phyloP scores from a whole-genome alignment of 2,329 filamentous ascomycete species.

The Aureobasidium musti region DNA sequence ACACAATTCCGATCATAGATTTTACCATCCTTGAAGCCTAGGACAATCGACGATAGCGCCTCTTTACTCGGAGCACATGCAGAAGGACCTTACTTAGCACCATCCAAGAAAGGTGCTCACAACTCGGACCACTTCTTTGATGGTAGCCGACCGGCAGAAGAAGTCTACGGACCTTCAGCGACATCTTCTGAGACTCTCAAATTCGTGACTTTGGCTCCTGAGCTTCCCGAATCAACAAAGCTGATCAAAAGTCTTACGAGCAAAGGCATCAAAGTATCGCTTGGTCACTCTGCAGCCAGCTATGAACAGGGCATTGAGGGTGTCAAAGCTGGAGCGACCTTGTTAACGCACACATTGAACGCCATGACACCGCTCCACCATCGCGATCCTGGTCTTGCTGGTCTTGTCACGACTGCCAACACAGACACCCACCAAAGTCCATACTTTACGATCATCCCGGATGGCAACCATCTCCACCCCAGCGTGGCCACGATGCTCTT shows the following conservation, averaged over 20 bases:
- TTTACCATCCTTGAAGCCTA: constrained; percentile 51
- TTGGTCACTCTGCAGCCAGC: constrained; percentile 56
- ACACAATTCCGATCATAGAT: constrained; percentile 39
- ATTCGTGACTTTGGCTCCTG: constrained; percentile 57
- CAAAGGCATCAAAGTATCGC: constrained; percentile 49
- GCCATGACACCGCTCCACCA: constrained; percentile 56
- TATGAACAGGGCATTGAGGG: constrained; percentile 51
- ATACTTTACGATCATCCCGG: constrained; percentile 57
- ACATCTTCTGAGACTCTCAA: constrained; percentile 49
- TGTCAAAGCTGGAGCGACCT: constrained; percentile 52
- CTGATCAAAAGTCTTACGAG: constrained; percentile 49
- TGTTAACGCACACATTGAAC: constrained; percentile 58
- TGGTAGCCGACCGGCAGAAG: constrained; percentile 38
- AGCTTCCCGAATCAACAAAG: constrained; percentile 47
- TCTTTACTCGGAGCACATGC: constrained; percentile 58
- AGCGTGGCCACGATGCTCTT: constrained; percentile 53
- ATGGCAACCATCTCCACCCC: constrained; percentile 58
- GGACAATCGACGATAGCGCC: constrained; percentile 48
- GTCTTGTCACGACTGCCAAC: constrained; percentile 42
- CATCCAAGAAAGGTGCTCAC: constrained; percentile 58
- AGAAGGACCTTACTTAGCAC: constrained; percentile 59
- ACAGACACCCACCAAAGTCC: constrained; percentile 39
- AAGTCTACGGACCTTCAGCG: constrained; percentile 50
- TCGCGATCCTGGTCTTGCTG: constrained; percentile 55
- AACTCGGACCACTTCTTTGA: constrained; percentile 49